These are phyloP conservation scores for Chalciporus sp. DNA, from an alignment of 1,284 basidiomycete genomes.

Conservation along the genomic window DNA sequence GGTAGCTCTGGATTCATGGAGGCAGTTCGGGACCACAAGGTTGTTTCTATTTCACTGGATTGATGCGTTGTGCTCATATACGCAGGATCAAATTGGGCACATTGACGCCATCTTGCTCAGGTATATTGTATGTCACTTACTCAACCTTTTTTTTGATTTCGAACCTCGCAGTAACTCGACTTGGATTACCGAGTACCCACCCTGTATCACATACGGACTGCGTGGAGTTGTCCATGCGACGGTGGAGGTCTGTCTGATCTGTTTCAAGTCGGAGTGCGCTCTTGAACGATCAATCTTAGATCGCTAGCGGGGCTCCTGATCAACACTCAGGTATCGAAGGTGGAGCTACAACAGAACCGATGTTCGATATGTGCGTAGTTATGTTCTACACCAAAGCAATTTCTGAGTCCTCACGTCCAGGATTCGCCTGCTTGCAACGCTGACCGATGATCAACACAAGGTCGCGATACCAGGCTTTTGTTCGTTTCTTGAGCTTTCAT, in stretches of 20 bases:
- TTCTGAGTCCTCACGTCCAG: slow-evolving; percentile 40
- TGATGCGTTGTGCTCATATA: slow-evolving; percentile 8
- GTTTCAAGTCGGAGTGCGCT: neutral
- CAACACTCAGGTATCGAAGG: slow-evolving; percentile 93
- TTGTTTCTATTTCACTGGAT: slow-evolving; percentile 23
- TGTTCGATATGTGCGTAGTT: slow-evolving; percentile 80
- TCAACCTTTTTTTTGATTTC: neutral
- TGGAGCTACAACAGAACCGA: slow-evolving; percentile 85
- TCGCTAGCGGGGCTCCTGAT: slow-evolving; percentile 71
- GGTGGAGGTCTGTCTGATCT: slow-evolving; percentile 53
- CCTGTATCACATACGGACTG: slow-evolving; percentile 94
- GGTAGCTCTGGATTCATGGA: slow-evolving; percentile 87
- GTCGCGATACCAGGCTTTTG: slow-evolving; percentile 87
- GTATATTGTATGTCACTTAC: slow-evolving; percentile 36
- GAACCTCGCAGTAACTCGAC: slow-evolving; percentile 78
- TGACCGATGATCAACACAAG: slow-evolving; percentile 60
- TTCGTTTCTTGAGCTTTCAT: slow-evolving; percentile 32
- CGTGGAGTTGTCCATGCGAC: slow-evolving; percentile 90
- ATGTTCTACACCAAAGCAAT: neutral
- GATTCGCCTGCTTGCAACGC: slow-evolving; percentile 76
- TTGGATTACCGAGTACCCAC: slow-evolving; percentile 94
- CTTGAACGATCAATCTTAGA: slow-evolving; percentile 39
- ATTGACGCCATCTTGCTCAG: slow-evolving; percentile 88
- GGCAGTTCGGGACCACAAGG: slow-evolving; percentile 77
- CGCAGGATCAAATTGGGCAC: slow-evolving; percentile 74